phyloP scores from a whole-genome alignment of 352 stramenopile species.

The Globisporangium lucens region DNA sequence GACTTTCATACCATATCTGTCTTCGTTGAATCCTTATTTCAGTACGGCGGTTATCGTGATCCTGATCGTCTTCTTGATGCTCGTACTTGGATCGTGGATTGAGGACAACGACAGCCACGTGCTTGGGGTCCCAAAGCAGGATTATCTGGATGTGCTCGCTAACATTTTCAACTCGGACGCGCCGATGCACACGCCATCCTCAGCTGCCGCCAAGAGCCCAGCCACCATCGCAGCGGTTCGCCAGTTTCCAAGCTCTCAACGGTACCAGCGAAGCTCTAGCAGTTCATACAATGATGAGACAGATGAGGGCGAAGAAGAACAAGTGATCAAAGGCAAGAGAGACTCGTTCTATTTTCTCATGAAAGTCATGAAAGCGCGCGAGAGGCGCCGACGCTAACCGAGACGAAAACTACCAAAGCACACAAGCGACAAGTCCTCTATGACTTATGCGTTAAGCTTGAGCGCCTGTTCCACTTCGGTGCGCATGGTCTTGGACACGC shows the following conservation, averaged over 20 bases:
- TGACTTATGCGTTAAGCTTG: constrained; percentile 14
- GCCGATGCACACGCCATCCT: neutral
- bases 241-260: constrained; percentile 5
- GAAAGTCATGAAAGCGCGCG: constrained; percentile 39
- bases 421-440: neutral
- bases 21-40: neutral
- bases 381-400: constrained; percentile 1
- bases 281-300: neutral
- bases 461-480: constrained; percentile 51
- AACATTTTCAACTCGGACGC: constrained; percentile 60
- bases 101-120: constrained; percentile 77
- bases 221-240: neutral
- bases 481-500: constrained; percentile 67
- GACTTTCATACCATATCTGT: neutral
- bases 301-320: constrained; percentile 13
- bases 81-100: constrained; percentile 60
- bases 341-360: constrained; percentile 85
- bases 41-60: constrained; percentile 44
- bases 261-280: neutral
- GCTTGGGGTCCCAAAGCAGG: constrained; percentile 52
- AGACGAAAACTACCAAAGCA: neutral
- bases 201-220: neutral
- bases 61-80: constrained; percentile 44
- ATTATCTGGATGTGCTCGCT: constrained; percentile 59
- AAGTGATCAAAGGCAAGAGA: constrained; percentile 42